Conservation (phyloP, 208 protist genomes). For the Leptomonas pyrrhocoris region DNA sequence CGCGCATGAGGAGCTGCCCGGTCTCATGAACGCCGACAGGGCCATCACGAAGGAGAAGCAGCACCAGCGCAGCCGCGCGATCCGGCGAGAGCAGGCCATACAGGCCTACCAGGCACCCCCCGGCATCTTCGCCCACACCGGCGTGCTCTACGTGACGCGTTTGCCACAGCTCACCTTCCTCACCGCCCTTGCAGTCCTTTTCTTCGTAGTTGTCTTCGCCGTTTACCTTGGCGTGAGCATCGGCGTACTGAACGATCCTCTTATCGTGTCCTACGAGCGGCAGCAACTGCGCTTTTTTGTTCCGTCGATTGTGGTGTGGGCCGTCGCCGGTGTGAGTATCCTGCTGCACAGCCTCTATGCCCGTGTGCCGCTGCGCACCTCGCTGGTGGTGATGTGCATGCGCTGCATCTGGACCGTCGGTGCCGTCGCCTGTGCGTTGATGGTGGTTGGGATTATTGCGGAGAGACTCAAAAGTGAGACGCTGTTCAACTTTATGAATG, state of each 20-base stretch:
- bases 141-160: conserved; percentile 54
- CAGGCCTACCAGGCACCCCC: no score
- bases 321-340: background rate
- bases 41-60: conserved; percentile 36
- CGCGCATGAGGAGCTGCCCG: conserved; percentile 58
- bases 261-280: background rate
- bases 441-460: background rate
- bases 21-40: conserved; percentile 54
- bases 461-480: background rate
- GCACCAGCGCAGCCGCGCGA: background rate
- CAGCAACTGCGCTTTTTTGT: background rate
- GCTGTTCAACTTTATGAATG: background rate
- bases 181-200: conserved; percentile 39
- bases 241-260: background rate
- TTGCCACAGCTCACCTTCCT: conserved; percentile 57
- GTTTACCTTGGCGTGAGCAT: background rate
- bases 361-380: conserved; percentile 27
- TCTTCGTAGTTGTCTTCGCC: background rate
- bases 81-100: background rate
- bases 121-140: conserved; percentile 46
- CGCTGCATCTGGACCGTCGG: conserved; percentile 16
- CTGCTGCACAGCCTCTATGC: conserved; percentile 33
- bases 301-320: background rate
- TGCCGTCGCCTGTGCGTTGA: conserved; percentile 28
- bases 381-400: conserved; percentile 10